Evolutionary conservation across 1,284 basidiomycete species (phyloP), one percentile per base, ranked within the genome.

Genomic region (Apiotrichum porosum): DNA sequence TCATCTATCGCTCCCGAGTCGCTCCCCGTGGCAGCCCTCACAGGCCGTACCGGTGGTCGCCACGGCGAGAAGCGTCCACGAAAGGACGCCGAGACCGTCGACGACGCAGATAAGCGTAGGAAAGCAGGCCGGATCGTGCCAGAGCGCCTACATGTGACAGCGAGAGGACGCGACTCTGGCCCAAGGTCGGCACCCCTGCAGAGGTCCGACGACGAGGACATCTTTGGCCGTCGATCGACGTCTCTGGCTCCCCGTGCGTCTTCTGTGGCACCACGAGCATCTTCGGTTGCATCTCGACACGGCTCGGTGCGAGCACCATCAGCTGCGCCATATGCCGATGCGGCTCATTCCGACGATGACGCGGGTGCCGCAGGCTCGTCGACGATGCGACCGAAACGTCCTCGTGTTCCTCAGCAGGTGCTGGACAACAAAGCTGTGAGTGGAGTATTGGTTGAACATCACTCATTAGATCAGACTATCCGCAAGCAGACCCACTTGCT

Each of bases 361-460:
- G n/a, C 35, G 21, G 17, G 13, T 1, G 24, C 37, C 37, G 26
- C 6, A 9, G 32, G 32, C 5, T 33, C 32, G 32, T 33, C 32
- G 32, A 28, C 26, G 26, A 6, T 28, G 8, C 26, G 26, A 28
- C 26, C 26, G 8, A 28, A 28, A 12, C 26, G 26, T 6, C 26
- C 26, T 28, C 22, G 8, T 39, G 51, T 63, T 4, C 53, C 66
- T n/a, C 61, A 66, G 40, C 66, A 63, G 42, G 47, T 64, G 15
- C 37, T 62, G 28, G 66, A 67, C 45, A 72, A 72, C 50, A 70
- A 70, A 47, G 68, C 63, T 40, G 40, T 42, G n/a, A 15, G 40
- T 23, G 22, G 9, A 6, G 8, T 5, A 3, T 60, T 1, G 3
- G 6, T 13, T 28, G 6, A 4, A 3, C 2, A 13, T 10, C 4